Evolutionary conservation across 2,329 filamentous ascomycete genomes (phyloP).

Genomic region (Trichophyton benhamiae): DNA sequence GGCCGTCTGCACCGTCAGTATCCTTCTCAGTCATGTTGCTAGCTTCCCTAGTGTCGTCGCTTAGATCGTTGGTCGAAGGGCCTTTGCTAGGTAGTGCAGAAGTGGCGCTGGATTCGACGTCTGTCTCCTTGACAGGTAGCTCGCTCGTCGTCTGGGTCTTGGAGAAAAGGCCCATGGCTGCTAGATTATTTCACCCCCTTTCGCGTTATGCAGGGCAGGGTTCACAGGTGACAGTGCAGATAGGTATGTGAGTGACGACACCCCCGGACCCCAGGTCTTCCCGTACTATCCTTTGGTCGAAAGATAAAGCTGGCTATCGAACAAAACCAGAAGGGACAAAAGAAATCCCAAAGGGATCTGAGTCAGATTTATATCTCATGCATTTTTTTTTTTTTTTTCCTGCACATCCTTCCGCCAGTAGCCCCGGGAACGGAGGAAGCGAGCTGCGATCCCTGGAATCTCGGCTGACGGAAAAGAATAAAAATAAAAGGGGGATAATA

Average conservation of each 20-base stretch:
- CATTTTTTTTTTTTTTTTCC: not conserved
- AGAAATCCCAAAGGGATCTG: not conserved
- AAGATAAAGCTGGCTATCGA: not conserved
- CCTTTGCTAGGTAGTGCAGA: constrained; percentile 6
- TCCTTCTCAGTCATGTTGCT: not conserved
- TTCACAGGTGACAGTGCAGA: not conserved
- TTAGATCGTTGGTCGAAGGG: constrained; percentile 1
- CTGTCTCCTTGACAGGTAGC: not conserved
- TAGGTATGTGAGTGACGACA: not conserved
- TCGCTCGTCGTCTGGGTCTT: not conserved
- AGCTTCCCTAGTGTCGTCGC: not conserved
- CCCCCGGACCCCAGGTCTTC: not conserved
- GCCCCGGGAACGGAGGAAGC: not conserved
- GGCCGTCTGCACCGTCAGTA: not conserved
- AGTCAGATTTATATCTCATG: not conserved
- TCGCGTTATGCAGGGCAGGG: no score
- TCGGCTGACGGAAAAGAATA: not conserved
- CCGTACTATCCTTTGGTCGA: not conserved
- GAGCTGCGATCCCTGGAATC: not conserved
- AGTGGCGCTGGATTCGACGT: constrained; percentile 1
- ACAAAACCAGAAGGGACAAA: not conserved
- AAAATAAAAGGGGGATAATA: not conserved
- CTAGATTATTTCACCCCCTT: not conserved
- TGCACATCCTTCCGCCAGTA: not conserved
- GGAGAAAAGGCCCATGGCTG: not conserved